A percentile compares a stretch with the other conserved stretches of the same genome.
Conservation (phyloP, 805 yeast genomes). For the Vanderwaltozyma polyspora region DNA sequence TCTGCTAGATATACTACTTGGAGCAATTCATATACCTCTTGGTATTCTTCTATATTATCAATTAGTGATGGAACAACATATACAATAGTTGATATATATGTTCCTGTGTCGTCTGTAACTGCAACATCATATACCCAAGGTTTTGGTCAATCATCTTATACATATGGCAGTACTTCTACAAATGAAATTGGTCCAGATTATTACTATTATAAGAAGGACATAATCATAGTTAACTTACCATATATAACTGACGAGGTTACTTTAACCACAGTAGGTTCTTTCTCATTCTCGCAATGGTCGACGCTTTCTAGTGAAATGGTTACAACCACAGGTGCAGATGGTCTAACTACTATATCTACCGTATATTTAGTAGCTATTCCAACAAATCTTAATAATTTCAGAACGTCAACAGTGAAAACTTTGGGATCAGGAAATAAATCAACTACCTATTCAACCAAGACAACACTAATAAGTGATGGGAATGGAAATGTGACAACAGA, state of each 20-base stretch:
- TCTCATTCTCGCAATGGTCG: neutral
- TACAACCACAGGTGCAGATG: neutral
- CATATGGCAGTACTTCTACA: neutral
- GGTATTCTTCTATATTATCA: neutral
- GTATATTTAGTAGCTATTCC: neutral
- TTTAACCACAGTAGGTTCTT: neutral
- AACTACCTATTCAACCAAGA: neutral
- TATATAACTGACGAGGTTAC: neutral
- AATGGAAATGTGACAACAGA: constrained; percentile 4
- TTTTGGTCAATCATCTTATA: neutral
- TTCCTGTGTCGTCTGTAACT: neutral
- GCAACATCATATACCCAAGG: neutral
- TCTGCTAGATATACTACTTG: neutral
- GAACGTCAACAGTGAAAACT: neutral
- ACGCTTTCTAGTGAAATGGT: neutral
- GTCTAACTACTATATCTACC: neutral
- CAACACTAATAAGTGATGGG: neutral
- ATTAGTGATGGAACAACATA: neutral
- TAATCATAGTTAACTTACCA: neutral
- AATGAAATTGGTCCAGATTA: neutral
- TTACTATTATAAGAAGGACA: too few relatives aligned
- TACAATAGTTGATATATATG: neutral
- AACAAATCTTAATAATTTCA: neutral
- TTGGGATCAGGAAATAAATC: neutral
- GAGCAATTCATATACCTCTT: neutral